Base-by-base conservation (phyloP, 1,284 basidiomycete species). In the Paramarasmius palmivorus region DNA sequence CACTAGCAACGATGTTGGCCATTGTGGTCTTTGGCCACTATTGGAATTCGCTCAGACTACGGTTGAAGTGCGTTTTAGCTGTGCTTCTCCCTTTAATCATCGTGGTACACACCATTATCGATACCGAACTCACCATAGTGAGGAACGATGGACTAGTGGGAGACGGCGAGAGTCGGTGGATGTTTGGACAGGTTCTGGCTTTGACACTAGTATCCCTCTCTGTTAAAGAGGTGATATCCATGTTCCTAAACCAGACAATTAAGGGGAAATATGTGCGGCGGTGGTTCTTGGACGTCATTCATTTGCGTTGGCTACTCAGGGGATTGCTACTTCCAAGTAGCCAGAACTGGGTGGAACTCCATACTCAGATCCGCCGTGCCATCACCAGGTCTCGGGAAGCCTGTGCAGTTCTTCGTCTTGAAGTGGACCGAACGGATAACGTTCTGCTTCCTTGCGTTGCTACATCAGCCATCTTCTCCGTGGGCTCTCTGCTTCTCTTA, bases 111-210 rank as follows among this genome's bases (percentile, higher is more conserved):
- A 41, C 40, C 32, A 37, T 65, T 14, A 37, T 53, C 36, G 59
- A 62, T 36, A 63, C 50, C 10, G 61, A 61, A 52, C n/a, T 55
- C 1, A 50, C 59, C 5, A 52, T 63, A 10, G 23, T 32, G 4
- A 42, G 39, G 19, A 63, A 62, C 32, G 20, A 4, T 8, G 19
- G 22, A 3, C 22, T 55, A 35, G 39, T 50, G 4, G 41, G 56
- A 9, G 8, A 40, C 4, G 56, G 47, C 6, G 63, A 64, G 32
- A 19, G 7, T 3, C 15, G 47, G 7, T 66, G 64, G 63, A 55
- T 55, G 38, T 65, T 65, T 59, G 63, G 65, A 3, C 65, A 66
- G 44, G 57, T 55, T 1, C 59, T 66, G 34, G 60, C 64, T n/a
- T 46, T 66, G 5, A 39, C 64, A 12, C 53, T 66, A 10, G 55